Percentiles rank a stretch among this genome's conserved stretches.
These are phyloP conservation scores for Beauveria bassiana DNA, from an alignment of 2,329 filamentous ascomycete genomes.

Conservation along the genomic window DNA sequence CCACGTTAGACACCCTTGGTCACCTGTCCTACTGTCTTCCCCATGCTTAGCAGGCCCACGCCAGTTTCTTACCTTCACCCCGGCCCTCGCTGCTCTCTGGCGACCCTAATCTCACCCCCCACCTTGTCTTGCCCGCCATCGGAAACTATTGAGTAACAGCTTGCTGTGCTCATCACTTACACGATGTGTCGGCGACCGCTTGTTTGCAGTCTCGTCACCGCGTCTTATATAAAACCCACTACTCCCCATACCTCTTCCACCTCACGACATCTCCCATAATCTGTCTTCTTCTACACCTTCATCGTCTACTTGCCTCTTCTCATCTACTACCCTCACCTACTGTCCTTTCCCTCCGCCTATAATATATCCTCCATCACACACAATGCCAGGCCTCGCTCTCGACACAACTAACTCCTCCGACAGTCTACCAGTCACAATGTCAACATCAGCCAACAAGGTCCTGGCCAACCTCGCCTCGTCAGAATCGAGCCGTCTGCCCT, in stretches of 20 bases:
- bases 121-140: conserved; percentile 2
- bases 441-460: conserved; percentile 31
- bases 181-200: conserved; percentile 24
- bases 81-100: background rate
- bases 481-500: conserved; percentile 57
- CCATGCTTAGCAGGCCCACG: background rate
- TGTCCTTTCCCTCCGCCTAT: background rate
- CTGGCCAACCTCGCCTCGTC: conserved; percentile 33
- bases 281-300: background rate
- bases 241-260: background rate
- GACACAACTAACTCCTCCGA: conserved; percentile 10
- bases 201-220: conserved; percentile 1
- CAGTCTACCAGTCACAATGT: conserved; percentile 21
- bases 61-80: background rate
- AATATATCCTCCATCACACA: conserved; percentile 9
- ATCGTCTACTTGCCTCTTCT: background rate
- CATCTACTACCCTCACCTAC: background rate
- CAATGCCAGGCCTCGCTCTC: conserved; percentile 8
- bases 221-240: conserved; percentile 7
- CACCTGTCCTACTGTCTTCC: conserved; percentile 5
- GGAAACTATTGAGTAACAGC: conserved; percentile 13
- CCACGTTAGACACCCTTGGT: conserved; percentile 8
- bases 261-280: background rate
- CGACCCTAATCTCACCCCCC: conserved; percentile 4
- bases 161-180: conserved; percentile 13